Base-by-base conservation (phyloP, 495 filamentous ascomycete genomes). In the Bacidia rubella region DNA sequence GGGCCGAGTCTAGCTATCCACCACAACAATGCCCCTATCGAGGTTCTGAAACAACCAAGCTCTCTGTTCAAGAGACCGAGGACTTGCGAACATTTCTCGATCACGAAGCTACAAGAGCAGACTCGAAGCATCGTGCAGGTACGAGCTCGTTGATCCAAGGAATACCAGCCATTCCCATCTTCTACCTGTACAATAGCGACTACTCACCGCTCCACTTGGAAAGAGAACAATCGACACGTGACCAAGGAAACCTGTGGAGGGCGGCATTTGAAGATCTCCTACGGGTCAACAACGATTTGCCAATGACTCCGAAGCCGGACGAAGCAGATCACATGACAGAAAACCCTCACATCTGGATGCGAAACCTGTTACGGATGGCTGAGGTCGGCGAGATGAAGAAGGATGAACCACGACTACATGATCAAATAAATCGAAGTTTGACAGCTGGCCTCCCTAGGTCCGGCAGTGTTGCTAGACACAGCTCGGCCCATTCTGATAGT, bases 221-320 rank as follows among this genome's bases (percentile, higher is more conserved):
- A 49, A 63, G 65, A 10, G 61, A 69, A 46, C 58, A 66, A 12
- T 53, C 62, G 10, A 58, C 61, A 43, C 57, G 58, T 11, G 55
- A 62, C 12, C 55, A 58, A n/a, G 52, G 47, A 43, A 32, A 39
- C 3, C 46, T 64, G 26, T 79, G 74, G 74, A 67, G 73, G 15
- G 68, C 72, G 47, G 77, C 77, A 0, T 78, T 78, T 52, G 75
- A 78, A 54, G 77, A 80, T 60, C 65, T 80, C 10, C 49, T 80
- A 10, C 63, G 66, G 22, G 62, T 76, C 1, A 64, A 74, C 32
- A 74, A 72, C 46, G 75, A 71, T 44, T 68, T 71, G 52, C 61
- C 65, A 3, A 66, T 76, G 66, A 25, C 46, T 23, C 19, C 20
- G 27, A 9, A 53, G 2, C 51, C 51, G 10, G 27, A 15, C 23